A percentile compares a stretch with the other conserved stretches of the same genome.
phyloP scores from a whole-genome alignment of 495 filamentous ascomycete genomes.

The Aspergillus haitiensis region DNA sequence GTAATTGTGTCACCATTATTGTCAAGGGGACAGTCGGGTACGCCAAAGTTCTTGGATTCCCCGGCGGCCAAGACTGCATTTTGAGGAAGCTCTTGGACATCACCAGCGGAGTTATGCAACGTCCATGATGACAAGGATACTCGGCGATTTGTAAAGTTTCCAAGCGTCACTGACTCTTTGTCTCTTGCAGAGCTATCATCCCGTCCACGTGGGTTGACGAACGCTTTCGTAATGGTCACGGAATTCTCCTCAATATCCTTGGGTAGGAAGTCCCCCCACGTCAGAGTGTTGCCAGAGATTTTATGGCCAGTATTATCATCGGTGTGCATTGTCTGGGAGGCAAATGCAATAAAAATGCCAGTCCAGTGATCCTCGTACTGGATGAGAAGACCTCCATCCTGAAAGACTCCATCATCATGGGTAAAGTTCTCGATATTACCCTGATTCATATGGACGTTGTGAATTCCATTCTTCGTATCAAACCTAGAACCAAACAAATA shows the following conservation, averaged over 20 bases:
- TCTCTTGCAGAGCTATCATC: not conserved
- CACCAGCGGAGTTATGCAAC: constrained; percentile 19
- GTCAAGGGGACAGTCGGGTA: constrained; percentile 14
- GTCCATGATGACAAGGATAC: constrained; percentile 22
- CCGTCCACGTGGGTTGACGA: not conserved
- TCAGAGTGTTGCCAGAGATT: not conserved
- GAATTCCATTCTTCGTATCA: constrained; percentile 27
- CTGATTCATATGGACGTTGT: constrained; percentile 46
- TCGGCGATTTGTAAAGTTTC: constrained; percentile 16
- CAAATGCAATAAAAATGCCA: constrained; percentile 36
- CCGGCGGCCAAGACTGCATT: constrained; percentile 11
- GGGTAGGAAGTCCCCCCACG: constrained; percentile 4
- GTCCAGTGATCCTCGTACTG: constrained; percentile 30
- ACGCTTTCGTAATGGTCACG: constrained; percentile 2
- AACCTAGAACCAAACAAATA: constrained; percentile 33
- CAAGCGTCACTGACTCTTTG: constrained; percentile 18
- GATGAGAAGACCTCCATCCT: constrained; percentile 39
- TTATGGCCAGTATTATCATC: constrained; percentile 20
- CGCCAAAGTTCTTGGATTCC: constrained; percentile 6
- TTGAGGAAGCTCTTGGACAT: constrained; percentile 16
- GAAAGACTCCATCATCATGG: constrained; percentile 34
- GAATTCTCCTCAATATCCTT: not conserved
- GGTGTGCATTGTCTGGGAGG: constrained; percentile 26
- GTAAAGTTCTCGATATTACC: constrained; percentile 29
- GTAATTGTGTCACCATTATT: constrained; percentile 22